A percentile compares a stretch with the other conserved stretches of the same genome.
phyloP scores from a whole-genome alignment of 148 eudicot species.

The Selenicereus undatus region DNA sequence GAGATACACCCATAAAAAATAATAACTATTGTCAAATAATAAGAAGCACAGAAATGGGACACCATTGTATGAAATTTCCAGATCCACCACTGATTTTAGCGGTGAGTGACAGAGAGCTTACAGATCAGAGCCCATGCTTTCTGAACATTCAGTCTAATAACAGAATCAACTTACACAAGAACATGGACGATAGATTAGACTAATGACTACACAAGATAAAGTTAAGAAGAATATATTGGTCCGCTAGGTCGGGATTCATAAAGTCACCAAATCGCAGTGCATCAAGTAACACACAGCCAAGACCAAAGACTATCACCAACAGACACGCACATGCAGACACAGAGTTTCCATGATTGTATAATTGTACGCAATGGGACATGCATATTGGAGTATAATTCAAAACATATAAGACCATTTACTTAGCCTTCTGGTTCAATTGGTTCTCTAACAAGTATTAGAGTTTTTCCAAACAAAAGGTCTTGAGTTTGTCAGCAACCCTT shows the following conservation, averaged over 20 bases:
- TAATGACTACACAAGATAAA: not conserved
- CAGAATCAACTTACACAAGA: not conserved
- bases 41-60: too few relatives aligned
- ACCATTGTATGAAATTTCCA: too few relatives aligned
- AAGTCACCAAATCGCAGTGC: not conserved
- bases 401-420: not conserved
- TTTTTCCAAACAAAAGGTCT: not conserved
- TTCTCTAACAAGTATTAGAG: not conserved
- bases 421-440: not conserved
- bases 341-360: not conserved
- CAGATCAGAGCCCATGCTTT: not conserved
- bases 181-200: not conserved
- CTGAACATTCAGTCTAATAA: not conserved
- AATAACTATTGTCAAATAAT: too few relatives aligned
- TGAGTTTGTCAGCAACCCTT: not conserved
- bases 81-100: too few relatives aligned
- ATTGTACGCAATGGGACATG: not conserved
- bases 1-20: too few relatives aligned
- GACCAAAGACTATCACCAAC: not conserved
- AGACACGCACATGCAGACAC: not conserved
- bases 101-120: not conserved
- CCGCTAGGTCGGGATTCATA: not conserved
- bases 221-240: slow-evolving; percentile 3
- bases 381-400: not conserved
- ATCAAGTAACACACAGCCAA: not conserved